Evolutionary conservation across 768 basidiomycete genomes (phyloP), one percentile per base, ranked within the genome.

Genomic region (Sistotremastrum niveocremeum): DNA sequence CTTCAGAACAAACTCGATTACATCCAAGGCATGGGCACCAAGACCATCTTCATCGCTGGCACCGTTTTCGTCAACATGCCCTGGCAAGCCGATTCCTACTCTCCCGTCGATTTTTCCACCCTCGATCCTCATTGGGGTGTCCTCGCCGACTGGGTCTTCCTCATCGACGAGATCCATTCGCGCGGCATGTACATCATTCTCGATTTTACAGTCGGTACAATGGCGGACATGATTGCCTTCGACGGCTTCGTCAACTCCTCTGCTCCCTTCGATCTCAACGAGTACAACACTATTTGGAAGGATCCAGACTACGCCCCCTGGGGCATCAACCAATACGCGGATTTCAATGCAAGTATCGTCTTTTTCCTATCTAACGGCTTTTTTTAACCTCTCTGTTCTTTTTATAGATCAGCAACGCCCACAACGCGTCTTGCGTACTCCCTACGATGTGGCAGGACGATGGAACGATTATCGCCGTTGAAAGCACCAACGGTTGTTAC

Each of bases 81-180:
- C n/a, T 94, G 90, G 90, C 83, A 91, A 58, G 84, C 88, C 3
- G 90, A 94, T 73, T 89, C 90, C 91, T 95, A 94, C 60, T 95
- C 91, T 29, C 86, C 90, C 4, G 72, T 95, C 49, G 91, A 95
- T 60, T 89, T 94, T 54, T 79, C 77, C 42, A 77, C 93, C 5
- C 65, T 91, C 34, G 91, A 95, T 62, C 91, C 91, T 35, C 91
- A 95, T 57, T 94, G 84, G 79, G 91, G 91, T 28, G 84, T 73
- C 7, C 66, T 90, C 46, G 59, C 71, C 30, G 86, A 93, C 52
- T 95, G 90, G 90, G 70, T 71, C 11, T 60, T 69, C 36, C 60
- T 83, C 42, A 78, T 95, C 49, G 81, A 85, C 57, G 72, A 73
- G 42, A 70, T 94, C 32, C 91, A 95, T 57, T 64, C 73, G 0